A percentile compares a stretch with the other conserved stretches of the same genome.
Evolutionary conservation across 331 rosid genomes (phyloP).

Genomic region (Acacia concinna): DNA sequence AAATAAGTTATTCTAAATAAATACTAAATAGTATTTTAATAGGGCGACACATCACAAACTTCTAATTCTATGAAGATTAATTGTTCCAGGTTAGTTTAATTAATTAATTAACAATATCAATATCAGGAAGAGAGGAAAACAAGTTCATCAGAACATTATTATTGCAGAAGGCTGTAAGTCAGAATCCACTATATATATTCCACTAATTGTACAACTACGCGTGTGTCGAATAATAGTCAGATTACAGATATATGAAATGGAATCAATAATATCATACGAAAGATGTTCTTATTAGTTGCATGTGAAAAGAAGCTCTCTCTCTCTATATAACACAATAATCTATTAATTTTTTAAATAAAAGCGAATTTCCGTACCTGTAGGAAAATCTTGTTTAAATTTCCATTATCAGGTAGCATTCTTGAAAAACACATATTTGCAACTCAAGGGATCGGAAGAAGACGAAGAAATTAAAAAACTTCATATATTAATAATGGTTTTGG

Average conservation of each 20-base stretch:
- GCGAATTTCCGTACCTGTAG: background rate
- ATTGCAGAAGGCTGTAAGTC: background rate
- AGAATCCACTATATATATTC: constrained; percentile 13
- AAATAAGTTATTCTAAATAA: no score
- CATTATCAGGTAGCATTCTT: background rate
- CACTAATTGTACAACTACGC: constrained; percentile 18
- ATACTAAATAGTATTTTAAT: background rate
- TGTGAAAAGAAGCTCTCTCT: constrained; percentile 32
- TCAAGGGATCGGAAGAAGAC: background rate
- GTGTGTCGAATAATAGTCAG: constrained; percentile 1
- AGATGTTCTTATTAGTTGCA: constrained; percentile 4
- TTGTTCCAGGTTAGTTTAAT: background rate
- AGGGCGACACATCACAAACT: constrained; percentile 7
- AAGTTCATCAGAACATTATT: background rate
- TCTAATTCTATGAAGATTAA: background rate
- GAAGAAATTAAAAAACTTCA: background rate
- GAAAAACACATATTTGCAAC: background rate
- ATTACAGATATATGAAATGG: background rate
- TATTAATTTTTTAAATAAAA: background rate
- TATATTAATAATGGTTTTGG: background rate
- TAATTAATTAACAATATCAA: constrained; percentile 11
- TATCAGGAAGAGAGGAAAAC: background rate
- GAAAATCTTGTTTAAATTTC: background rate
- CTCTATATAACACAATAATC: background rate
- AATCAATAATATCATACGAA: background rate